Percentiles rank a stretch among this genome's conserved stretches.
These are phyloP conservation scores for Tricharina praecox DNA, from an alignment of 495 filamentous ascomycete genomes.

Conservation along the genomic window DNA sequence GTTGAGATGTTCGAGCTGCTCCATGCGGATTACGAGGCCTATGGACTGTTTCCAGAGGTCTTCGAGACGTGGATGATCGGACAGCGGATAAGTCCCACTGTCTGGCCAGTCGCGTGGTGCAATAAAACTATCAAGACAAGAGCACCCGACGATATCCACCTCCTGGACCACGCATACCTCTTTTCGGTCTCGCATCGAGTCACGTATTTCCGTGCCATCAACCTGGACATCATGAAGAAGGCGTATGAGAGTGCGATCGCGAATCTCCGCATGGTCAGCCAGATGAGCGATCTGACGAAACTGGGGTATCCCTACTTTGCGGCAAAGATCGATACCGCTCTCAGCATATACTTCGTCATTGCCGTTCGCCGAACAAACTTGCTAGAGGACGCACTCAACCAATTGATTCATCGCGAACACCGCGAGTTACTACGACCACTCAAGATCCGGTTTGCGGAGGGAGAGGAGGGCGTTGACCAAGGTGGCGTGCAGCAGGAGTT, in stretches of 20 bases:
- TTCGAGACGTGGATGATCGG: conserved; percentile 63
- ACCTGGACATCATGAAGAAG: conserved; percentile 64
- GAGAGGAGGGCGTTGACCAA: conserved; percentile 81
- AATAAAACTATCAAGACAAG: conserved; percentile 25
- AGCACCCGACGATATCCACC: conserved; percentile 42
- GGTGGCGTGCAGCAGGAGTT: conserved; percentile 94
- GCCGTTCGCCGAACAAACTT: conserved; percentile 55
- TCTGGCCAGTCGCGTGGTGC: conserved; percentile 65
- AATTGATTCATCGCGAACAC: conserved; percentile 70
- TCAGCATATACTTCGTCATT: conserved; percentile 57
- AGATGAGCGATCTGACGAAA: conserved; percentile 36
- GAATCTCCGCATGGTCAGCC: conserved; percentile 41
- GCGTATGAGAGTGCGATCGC: conserved; percentile 54
- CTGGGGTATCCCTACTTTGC: conserved; percentile 23
- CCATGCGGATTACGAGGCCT: conserved; percentile 41
- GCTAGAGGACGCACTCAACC: conserved; percentile 63
- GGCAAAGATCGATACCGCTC: conserved; percentile 31
- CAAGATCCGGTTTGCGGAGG: conserved; percentile 73
- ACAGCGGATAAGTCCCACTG: conserved; percentile 57
- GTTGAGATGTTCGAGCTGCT: conserved; percentile 59
- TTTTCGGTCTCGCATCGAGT: conserved; percentile 58
- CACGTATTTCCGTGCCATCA: conserved; percentile 77
- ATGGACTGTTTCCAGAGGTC: conserved; percentile 46
- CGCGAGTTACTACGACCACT: conserved; percentile 70
- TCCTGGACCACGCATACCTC: conserved; percentile 66